Percentiles rank a stretch among this genome's conserved stretches.
These are phyloP conservation scores for Phytophthora constricta DNA, from an alignment of 352 stramenopile species.

Conservation along the genomic window DNA sequence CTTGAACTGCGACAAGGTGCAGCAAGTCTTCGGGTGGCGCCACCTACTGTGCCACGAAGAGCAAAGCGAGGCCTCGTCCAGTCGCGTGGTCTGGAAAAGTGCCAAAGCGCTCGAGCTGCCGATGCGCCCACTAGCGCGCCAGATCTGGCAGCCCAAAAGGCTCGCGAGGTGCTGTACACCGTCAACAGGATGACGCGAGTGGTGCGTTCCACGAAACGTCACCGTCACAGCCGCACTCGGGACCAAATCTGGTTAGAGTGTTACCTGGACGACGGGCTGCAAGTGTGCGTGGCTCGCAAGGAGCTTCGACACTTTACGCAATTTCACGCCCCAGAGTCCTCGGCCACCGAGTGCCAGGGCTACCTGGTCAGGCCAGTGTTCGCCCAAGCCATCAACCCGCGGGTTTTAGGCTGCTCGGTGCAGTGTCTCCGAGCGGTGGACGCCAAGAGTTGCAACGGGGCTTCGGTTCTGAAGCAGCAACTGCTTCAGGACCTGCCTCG, in stretches of 20 bases:
- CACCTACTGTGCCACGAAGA: conserved; percentile 48
- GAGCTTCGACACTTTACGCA: conserved; percentile 49
- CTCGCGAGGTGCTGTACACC: conserved; percentile 43
- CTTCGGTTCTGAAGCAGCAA: conserved; percentile 33
- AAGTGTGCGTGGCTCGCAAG: conserved; percentile 52
- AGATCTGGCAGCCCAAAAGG: conserved; percentile 38
- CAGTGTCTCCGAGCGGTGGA: conserved; percentile 49
- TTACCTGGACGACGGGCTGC: conserved; percentile 43
- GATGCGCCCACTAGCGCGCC: conserved; percentile 43
- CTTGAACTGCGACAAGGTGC: conserved; percentile 26
- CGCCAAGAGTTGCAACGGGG: conserved; percentile 23
- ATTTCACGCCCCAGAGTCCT: conserved; percentile 30
- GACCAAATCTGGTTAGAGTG: conserved; percentile 56
- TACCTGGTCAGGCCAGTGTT: conserved; percentile 50
- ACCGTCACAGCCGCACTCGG: conserved; percentile 18
- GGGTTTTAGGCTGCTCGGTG: conserved; percentile 41
- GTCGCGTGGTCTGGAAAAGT: conserved; percentile 51
- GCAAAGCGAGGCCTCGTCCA: conserved; percentile 23
- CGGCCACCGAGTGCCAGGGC: conserved; percentile 42
- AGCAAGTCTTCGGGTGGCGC: conserved; percentile 46
- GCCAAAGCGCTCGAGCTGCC: conserved; percentile 45
- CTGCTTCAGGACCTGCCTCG: conserved; percentile 49
- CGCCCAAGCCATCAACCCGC: conserved; percentile 27
- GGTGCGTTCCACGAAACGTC: conserved; percentile 33
- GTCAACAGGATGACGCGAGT: conserved; percentile 42